These are phyloP conservation scores for Priceomyces haplophilus DNA, from an alignment of 805 yeast genomes.

Conservation along the genomic window DNA sequence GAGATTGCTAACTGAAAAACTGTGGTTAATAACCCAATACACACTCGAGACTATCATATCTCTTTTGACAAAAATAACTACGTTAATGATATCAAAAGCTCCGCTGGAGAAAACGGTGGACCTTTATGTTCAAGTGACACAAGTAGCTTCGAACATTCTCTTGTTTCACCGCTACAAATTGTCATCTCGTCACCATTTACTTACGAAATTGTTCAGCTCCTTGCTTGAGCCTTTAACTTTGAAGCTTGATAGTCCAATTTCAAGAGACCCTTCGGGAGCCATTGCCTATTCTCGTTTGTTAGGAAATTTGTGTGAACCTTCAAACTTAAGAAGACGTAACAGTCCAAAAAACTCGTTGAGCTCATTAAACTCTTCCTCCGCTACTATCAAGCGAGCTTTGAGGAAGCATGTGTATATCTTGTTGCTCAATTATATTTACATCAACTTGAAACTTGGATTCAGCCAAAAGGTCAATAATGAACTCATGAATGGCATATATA, in stretches of 20 bases:
- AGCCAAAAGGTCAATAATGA: conserved; percentile 44
- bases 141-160: conserved; percentile 57
- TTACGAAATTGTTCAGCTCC: conserved; percentile 47
- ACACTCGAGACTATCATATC: conserved; percentile 54
- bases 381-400: conserved; percentile 55
- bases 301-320: conserved; percentile 73
- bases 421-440: conserved; percentile 54
- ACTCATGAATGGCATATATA: conserved; percentile 54
- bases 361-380: conserved; percentile 51
- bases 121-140: conserved; percentile 39
- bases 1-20: conserved; percentile 42
- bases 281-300: conserved; percentile 55
- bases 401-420: conserved; percentile 63
- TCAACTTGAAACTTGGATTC: conserved; percentile 51
- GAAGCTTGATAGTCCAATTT: conserved; percentile 17
- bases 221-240: conserved; percentile 47
- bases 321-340: conserved; percentile 27
- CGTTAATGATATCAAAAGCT: conserved; percentile 2
- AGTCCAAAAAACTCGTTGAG: conserved; percentile 40
- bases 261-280: conserved; percentile 37
- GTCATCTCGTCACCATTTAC: conserved; percentile 68
- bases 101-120: conserved; percentile 17
- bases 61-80: conserved; percentile 27
- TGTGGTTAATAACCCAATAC: conserved; percentile 66
- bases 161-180: conserved; percentile 69